Base-by-base conservation (phyloP, 2,329 filamentous ascomycete genomes). In the Didymella pomorum region DNA sequence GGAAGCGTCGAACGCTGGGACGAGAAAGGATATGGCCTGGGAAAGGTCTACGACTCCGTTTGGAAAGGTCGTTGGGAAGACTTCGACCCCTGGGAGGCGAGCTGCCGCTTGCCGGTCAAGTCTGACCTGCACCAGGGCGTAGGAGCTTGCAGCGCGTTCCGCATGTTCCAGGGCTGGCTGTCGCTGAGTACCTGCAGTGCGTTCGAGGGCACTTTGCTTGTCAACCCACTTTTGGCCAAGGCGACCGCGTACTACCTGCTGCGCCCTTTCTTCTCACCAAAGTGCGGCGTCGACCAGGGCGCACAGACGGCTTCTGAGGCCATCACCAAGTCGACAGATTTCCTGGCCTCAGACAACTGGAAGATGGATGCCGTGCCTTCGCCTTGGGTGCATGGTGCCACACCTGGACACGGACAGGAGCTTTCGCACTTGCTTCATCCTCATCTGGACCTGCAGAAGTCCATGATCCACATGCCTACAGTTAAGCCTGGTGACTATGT, bases 161-260 rank as follows among this genome's bases (percentile, higher is more conserved):
- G 94, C 37, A 90, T 92, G 83, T 94, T 91, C 75, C 93, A 97
- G 78, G 93, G 92, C 18, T 97, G 93, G 93, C 77, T 97, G 51
- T 86, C 85, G 59, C 89, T 97, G 83, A 92, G 89, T 57, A 79
- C 81, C n/a, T 89, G 87, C 0, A 87, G 83, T 0, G 90, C 91
- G 0, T 82, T 83, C 5, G 88, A 96, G 78, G 93, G 93, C 0
- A 95, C 93, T 0, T 78, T 97, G 51, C 82, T 91, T 42, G 90
- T 97, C 2, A 93, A 93, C 68, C 93, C 93, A 0, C 80, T 96
- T 51, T 78, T 95, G 44, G 84, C 85, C 62, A 84, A 91, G 52
- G 87, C 91, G 0, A 95, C 90, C 0, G 88, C 90, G 0, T 97
- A 97, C 70, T 85, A 88, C 42, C 83, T 97, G 0, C 84, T 97